phyloP scores from a whole-genome alignment of 306 rosid species.

The Fragaria iinumae region DNA sequence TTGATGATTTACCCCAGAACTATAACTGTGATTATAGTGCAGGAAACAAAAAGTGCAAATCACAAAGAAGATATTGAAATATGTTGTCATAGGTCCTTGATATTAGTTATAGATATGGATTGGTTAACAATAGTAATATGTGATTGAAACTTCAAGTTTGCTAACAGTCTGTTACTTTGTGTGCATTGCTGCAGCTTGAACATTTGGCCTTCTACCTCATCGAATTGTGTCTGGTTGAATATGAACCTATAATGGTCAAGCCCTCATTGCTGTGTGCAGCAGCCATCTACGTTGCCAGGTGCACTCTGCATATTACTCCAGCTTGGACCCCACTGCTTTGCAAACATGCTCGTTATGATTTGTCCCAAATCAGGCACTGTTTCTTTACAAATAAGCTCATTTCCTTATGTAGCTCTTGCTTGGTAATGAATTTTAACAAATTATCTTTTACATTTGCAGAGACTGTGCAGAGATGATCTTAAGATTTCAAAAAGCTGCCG shows the following conservation, averaged over 20 bases:
- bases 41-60: not conserved
- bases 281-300: constrained; percentile 79
- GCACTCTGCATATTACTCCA: constrained; percentile 60
- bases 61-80: not conserved
- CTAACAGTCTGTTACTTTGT: constrained; percentile 25
- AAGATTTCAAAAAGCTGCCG: constrained; percentile 66
- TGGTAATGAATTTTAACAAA: not conserved
- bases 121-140: not conserved
- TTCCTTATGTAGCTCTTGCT: not conserved
- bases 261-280: constrained; percentile 87
- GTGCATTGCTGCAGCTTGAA: constrained; percentile 55
- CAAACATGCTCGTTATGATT: constrained; percentile 67
- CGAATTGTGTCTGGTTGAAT: constrained; percentile 71
- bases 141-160: constrained; percentile 4
- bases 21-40: not conserved
- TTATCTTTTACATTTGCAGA: constrained; percentile 30
- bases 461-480: constrained; percentile 70
- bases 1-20: not conserved
- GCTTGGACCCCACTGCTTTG: constrained; percentile 73
- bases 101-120: not conserved
- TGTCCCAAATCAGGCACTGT: constrained; percentile 62
- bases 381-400: not conserved
- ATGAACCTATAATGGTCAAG: constrained; percentile 72
- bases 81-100: not conserved
- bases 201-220: constrained; percentile 72